phyloP scores from a whole-genome alignment of 257 asterid genomes.

The Lantana camara region DNA sequence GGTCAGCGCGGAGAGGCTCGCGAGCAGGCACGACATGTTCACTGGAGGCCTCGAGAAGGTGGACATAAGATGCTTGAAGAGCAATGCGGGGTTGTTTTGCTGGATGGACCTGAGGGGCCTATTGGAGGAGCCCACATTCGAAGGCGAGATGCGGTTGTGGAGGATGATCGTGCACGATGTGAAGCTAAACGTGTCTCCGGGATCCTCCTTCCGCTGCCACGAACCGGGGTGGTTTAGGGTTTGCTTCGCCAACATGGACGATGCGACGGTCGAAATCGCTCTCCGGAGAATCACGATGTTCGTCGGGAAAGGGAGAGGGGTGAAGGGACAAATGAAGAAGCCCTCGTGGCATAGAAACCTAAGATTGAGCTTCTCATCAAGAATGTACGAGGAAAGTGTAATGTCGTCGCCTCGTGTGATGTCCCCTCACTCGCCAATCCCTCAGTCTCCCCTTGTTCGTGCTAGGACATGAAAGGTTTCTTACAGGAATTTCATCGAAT shows the following conservation, averaged over 20 bases:
- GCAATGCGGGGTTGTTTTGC: slow-evolving; percentile 76
- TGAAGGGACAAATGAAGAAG: slow-evolving; percentile 6
- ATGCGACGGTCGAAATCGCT: slow-evolving; percentile 51
- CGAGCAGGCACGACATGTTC: slow-evolving; percentile 41
- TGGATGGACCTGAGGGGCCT: slow-evolving; percentile 81
- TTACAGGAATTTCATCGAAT: not conserved
- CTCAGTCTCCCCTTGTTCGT: slow-evolving; percentile 46
- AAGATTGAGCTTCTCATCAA: slow-evolving; percentile 41
- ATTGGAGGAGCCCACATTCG: slow-evolving; percentile 46
- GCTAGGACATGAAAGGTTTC: slow-evolving; percentile 26
- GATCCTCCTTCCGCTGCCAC: slow-evolving; percentile 62
- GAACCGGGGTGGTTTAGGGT: slow-evolving; percentile 93
- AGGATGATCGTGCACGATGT: slow-evolving; percentile 49
- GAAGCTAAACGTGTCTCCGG: slow-evolving; percentile 81
- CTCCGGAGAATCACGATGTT: slow-evolving; percentile 52
- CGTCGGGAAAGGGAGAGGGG: slow-evolving; percentile 22
- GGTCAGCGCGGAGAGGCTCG: slow-evolving; percentile 40
- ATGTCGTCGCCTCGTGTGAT: slow-evolving; percentile 35
- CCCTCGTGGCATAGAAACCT: slow-evolving; percentile 46
- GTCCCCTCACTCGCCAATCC: slow-evolving; percentile 59
- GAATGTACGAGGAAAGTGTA: slow-evolving; percentile 34
- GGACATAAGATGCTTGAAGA: slow-evolving; percentile 57
- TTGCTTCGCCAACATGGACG: slow-evolving; percentile 86
- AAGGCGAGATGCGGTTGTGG: slow-evolving; percentile 69
- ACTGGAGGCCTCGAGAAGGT: slow-evolving; percentile 41